Percentiles rank a stretch among this genome's conserved stretches.
phyloP scores from a whole-genome alignment of 192 early-diverging fungal genomes.

The Coemansia sp. region DNA sequence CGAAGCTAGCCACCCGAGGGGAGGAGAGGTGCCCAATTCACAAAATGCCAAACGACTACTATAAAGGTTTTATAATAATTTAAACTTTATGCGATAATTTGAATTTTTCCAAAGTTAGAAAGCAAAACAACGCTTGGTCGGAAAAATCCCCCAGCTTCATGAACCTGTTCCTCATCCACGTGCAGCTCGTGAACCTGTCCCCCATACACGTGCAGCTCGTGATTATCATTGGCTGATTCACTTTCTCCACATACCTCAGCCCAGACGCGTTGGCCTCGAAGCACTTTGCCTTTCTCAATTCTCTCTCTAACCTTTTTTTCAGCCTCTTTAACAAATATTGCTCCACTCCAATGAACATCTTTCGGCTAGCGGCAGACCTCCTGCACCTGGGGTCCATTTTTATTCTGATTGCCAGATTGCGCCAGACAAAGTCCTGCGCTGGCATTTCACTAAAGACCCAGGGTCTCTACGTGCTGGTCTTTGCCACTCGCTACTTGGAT shows the following conservation, averaged over 20 bases:
- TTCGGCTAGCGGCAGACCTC: conserved; percentile 89
- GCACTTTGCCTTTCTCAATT: conserved; percentile 9
- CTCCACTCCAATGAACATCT: conserved; percentile 80
- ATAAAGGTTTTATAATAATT: background rate
- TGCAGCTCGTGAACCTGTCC: background rate
- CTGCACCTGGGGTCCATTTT: conserved; percentile 94
- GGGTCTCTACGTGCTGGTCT: conserved; percentile 87
- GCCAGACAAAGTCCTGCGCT: conserved; percentile 83
- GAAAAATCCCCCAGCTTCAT: background rate
- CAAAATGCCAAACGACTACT: background rate
- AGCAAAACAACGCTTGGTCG: background rate
- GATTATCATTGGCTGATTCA: conserved; percentile 7
- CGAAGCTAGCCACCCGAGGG: background rate
- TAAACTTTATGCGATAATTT: background rate
- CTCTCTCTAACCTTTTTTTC: background rate
- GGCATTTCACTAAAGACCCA: conserved; percentile 99
- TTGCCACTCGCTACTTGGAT: conserved; percentile 94
- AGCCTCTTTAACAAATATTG: background rate
- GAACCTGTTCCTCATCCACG: conserved; percentile 1
- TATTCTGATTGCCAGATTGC: conserved; percentile 93
- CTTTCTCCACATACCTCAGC: background rate
- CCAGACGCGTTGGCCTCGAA: background rate
- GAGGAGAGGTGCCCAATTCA: background rate
- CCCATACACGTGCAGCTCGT: conserved; percentile 3
- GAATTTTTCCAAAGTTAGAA: background rate